Base-by-base conservation (phyloP, 441 rosid species). In the Erysimum cheiri region DNA sequence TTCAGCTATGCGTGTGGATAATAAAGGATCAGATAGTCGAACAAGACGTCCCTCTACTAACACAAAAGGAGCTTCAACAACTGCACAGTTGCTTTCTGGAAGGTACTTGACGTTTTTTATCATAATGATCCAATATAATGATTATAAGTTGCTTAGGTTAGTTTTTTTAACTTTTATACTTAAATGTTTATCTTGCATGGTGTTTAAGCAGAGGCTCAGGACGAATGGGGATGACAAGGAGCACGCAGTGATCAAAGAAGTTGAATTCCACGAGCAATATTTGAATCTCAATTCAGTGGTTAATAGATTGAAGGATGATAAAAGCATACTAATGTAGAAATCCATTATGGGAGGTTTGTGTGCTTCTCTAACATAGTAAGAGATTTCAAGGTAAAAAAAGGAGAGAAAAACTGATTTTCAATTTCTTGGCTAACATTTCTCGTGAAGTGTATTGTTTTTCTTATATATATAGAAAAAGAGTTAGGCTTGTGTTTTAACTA, bases 1-100 rank as follows among this genome's bases (percentile, higher is more conserved):
- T 70, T 85, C 96, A 31, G 96, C 97, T 43, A 94, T 94, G 88
- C 97, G 98, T 37, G 90, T 92, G 37, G 99, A 60, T n/a, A 60
- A 90, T 26, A 94, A 90, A 82, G 96, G 86, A 62, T n/a, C 97
- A 65, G 97, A 93, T 69, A 89, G 80, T 72, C 84, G 88, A 84
- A 80, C 89, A 29, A 91, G 80, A 73, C 85, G 98, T 62, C 68
- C 75, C 73, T 82, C 79, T 61, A 77, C 74, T 59, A 59, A 39
- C 40, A 4, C 75, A 7, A 92, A 82, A 81, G 84, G 89, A 59
- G 76, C 98, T 69, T 83, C 88, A n/a, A 80, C 78, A 78, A 82
- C 88, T 75, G 82, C 91, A 77, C 98, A 90, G 81, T 69, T 92
- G 55, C 92, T 90, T 76, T 79, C 90, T 62, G 88, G 88, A 85